Percentiles rank a stretch among this genome's conserved stretches.
Conservation (phyloP, 306 rosid species). For the Chamaecrista fasciculata region DNA sequence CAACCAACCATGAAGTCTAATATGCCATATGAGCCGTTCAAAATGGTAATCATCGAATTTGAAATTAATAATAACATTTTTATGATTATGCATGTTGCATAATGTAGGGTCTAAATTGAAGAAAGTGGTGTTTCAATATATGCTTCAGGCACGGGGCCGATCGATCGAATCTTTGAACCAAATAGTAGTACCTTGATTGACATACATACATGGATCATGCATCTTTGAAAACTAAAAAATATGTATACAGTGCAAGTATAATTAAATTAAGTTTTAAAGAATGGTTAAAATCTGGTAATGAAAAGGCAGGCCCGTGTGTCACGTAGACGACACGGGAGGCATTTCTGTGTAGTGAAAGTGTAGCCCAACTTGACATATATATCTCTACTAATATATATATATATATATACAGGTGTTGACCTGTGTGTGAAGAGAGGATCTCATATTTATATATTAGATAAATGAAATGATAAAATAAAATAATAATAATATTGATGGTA, state of each 20-base stretch:
- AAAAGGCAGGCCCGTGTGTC: conserved; percentile 25
- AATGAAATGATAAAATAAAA: neutral
- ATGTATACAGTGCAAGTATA: no score
- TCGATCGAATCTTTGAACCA: conserved; percentile 27
- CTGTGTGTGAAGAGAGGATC: conserved; percentile 7
- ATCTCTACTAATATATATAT: no score
- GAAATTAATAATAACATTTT: conserved; percentile 2
- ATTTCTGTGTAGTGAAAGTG: conserved; percentile 5
- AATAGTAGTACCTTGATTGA: no score
- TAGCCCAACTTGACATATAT: conserved; percentile 33
- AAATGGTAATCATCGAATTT: neutral
- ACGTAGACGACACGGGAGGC: conserved; percentile 13
- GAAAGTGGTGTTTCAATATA: conserved; percentile 16
- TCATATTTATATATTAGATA: no score
- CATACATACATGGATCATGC: neutral
- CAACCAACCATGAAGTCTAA: conserved; percentile 13
- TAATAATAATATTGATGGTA: conserved; percentile 7
- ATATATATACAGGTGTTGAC: conserved; percentile 61
- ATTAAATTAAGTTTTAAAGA: no score
- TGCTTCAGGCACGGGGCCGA: conserved; percentile 3
- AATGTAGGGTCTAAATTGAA: conserved; percentile 20
- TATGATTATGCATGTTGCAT: conserved; percentile 20
- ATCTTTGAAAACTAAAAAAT: no score
- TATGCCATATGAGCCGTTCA: conserved; percentile 13
- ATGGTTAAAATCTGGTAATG: conserved; percentile 16